Base-by-base conservation (phyloP, 2,329 filamentous ascomycete genomes). In the Nothophoma quercina region DNA sequence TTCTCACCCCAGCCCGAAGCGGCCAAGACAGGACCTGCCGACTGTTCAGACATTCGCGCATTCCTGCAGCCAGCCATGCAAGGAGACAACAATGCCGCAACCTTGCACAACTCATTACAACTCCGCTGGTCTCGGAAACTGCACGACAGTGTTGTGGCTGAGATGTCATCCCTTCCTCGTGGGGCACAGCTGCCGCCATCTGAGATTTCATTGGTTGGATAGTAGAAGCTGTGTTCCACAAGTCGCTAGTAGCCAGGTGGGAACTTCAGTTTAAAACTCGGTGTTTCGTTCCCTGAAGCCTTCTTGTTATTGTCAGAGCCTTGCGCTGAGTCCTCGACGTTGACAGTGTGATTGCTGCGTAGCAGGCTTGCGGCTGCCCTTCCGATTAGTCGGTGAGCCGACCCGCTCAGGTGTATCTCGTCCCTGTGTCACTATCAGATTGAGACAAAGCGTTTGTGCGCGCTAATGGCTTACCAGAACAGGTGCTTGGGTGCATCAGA, bases 311-410 rank as follows among this genome's bases (percentile, higher is more conserved):
- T 26, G 22, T 42, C 38, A 40, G 26, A 26, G 18, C 33, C 33
- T 41, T 43, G 50, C 33, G 47, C 41, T 35, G 59, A 38, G 42
- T 53, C 50, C 60, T 48, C 51, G 19, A 48, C 35, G 48, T 74
- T 71, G 61, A 69, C 56, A 42, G 65, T 70, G 34, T 61, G 58
- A 51, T 73, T 73, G 12, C 49, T 51, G 46, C 62, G 64, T 34
- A 75, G 51, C 42, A 75, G 59, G 49, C 58, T 62, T 45, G 66
- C 72, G 59, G 72, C 65, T 48, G 72, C 65, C 40, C 51, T 62
- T 58, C 70, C 73, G 51, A 75, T 70, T 63, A 74, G 68, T 49
- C 63, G 46, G 43, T 75, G 70, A 23, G 70, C 72, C 33, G 59
- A 62, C 8, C 70, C 67, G 41, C 67, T 68, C 32, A 75, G 59